Evolutionary conservation across 768 basidiomycete genomes (phyloP).

Genomic region (Hemileccinum impolitum): DNA sequence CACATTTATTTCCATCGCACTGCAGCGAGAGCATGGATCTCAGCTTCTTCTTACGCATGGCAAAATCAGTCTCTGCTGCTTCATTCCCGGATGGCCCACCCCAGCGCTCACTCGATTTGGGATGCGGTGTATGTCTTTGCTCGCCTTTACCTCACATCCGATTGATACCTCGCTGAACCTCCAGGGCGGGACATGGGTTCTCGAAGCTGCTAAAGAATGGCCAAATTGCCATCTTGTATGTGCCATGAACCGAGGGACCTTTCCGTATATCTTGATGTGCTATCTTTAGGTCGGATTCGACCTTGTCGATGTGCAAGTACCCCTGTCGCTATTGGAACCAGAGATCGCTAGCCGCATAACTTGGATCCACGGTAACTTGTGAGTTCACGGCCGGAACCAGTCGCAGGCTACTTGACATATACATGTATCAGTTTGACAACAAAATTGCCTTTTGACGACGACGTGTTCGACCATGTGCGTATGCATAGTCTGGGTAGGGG

Average conservation of each 20-base stretch:
- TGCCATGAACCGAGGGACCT: slow-evolving; percentile 1
- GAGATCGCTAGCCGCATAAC: slow-evolving; percentile 54
- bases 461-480: slow-evolving; percentile 81
- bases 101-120: slow-evolving; percentile 58
- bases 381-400: slow-evolving; percentile 20
- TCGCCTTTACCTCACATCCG: not conserved
- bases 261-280: slow-evolving; percentile 1
- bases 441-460: slow-evolving; percentile 76
- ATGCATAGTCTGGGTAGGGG: slow-evolving; percentile 61
- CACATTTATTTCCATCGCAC: not conserved
- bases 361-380: slow-evolving; percentile 83
- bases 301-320: slow-evolving; percentile 70
- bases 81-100: slow-evolving; percentile 51
- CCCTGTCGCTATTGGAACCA: slow-evolving; percentile 47
- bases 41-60: slow-evolving; percentile 45
- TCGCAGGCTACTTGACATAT: slow-evolving; percentile 1
- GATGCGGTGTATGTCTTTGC: slow-evolving; percentile 59
- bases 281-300: slow-evolving; percentile 68
- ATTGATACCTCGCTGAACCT: not conserved
- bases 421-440: slow-evolving; percentile 55
- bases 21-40: slow-evolving; percentile 56
- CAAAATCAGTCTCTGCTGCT: slow-evolving; percentile 56
- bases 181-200: slow-evolving; percentile 66
- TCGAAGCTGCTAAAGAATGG: slow-evolving; percentile 74
- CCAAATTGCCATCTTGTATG: slow-evolving; percentile 61